Base-by-base conservation (phyloP, 1,284 basidiomycete genomes). In the Termitomyces sp. region DNA sequence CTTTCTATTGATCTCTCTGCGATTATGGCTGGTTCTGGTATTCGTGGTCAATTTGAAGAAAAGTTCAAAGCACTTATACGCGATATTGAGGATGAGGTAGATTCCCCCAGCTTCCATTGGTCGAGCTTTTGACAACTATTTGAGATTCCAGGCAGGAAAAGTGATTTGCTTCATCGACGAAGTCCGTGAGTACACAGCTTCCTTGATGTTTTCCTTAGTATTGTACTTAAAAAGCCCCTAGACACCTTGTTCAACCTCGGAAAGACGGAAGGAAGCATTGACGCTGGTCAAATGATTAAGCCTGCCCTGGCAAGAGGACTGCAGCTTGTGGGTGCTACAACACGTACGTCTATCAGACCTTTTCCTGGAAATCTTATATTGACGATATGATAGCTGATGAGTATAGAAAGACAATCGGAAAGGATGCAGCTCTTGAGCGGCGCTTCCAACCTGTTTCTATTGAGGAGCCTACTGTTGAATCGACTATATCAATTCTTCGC, bases 101-200 rank as follows among this genome's bases (percentile, higher is more conserved):
- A 77, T 55, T n/a, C n/a, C n/a, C n/a, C 31, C 40, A 13, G 3
- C 24, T 33, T 6, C 34, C 55, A 24, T 50, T 28, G 10, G 38
- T 16, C 14, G 49, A 26, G 10, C n/a, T 6, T 26, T 48, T 5
- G 28, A 18, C 8, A 9, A 53, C 5, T 11, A 26, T 50, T 47
- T 52, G 33, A 45, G n/a, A 46, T 38, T 48, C 21, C 49, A 84
- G 81, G 76, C 77, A 5, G 80, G 84, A n/a, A 79, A 82, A 54
- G 81, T 86, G 3, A 93, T 94, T 41, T 87, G 88, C 64, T 95
- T 95, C 68, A 93, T 95, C 53, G 93, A 96, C 64, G 93, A 96
- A 80, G 82, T 96, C 45, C 93, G 85, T 88, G 59, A 70, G 84
- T 82, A 43, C 28, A 9, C n/a, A 34, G 5, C 24, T 30, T 8